These are phyloP conservation scores for Raphidocelis subcapitata DNA, from an alignment of 139 green algal genomes.

Conservation along the genomic window DNA sequence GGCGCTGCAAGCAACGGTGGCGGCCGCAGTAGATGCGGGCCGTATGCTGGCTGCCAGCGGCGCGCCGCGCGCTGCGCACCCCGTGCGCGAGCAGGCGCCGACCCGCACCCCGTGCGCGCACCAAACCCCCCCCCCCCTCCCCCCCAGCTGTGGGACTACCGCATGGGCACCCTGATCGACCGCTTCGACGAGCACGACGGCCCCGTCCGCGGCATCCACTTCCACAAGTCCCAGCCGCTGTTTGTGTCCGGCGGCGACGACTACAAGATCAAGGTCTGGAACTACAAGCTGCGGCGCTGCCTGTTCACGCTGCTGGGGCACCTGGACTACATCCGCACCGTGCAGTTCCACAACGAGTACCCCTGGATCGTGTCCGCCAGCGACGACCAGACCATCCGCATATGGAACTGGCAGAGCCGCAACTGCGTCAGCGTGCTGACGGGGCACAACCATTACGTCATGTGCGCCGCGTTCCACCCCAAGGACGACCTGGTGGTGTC, in stretches of 20 bases:
- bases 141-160: conserved; percentile 98
- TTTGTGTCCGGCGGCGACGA: conserved; percentile 99
- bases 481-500: conserved; percentile 96
- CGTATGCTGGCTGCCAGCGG: too few species aligned
- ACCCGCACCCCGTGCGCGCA: too few species aligned
- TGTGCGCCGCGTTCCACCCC: conserved; percentile 97
- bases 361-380: conserved; percentile 97
- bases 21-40: too few species aligned
- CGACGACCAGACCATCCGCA: conserved; percentile 99
- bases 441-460: conserved; percentile 99
- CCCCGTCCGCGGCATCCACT: conserved; percentile 95
- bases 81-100: too few species aligned
- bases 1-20: too few species aligned
- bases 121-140: too few species aligned
- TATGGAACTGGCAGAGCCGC: conserved; percentile 99
- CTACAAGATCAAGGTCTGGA: conserved; percentile 99
- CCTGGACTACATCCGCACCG: conserved; percentile 99
- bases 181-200: conserved; percentile 99
- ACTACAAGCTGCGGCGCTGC: conserved; percentile 97
- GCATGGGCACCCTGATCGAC: conserved; percentile 99
- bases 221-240: conserved; percentile 95
- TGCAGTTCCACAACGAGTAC: conserved; percentile 94
- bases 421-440: conserved; percentile 97
- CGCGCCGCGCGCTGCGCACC: background rate
- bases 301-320: conserved; percentile 99